Conservation (phyloP, 441 rosid genomes). For the Lepidium campestre region DNA sequence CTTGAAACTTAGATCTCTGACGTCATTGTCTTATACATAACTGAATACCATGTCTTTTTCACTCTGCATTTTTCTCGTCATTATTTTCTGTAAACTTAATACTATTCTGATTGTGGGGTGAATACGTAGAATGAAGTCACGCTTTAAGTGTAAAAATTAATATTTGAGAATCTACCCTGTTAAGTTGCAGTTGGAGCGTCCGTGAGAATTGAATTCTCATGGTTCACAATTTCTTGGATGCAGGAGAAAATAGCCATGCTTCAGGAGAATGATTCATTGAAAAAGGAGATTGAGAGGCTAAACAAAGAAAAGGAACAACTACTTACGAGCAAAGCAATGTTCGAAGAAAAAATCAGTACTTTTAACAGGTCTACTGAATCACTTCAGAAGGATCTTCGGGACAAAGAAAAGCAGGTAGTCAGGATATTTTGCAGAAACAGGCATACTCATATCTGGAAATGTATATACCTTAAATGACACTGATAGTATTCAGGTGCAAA, state of each 20-base stretch:
- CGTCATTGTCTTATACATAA: not conserved
- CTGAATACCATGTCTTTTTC: not conserved
- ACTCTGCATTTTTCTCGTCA: not conserved
- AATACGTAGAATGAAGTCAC: not conserved
- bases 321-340: conserved; percentile 43
- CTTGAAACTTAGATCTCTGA: conserved; percentile 3
- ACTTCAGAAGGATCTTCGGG: conserved; percentile 66
- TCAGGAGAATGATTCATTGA: conserved; percentile 59
- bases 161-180: not conserved
- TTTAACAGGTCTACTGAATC: conserved; percentile 58
- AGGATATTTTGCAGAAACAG: conserved; percentile 5
- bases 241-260: conserved; percentile 93
- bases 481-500: conserved; percentile 55
- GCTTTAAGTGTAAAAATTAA: not conserved
- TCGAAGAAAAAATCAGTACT: conserved; percentile 54
- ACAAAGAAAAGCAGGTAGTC: conserved; percentile 70
- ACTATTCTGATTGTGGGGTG: not conserved
- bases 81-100: not conserved
- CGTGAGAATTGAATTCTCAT: not conserved
- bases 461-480: conserved; percentile 18
- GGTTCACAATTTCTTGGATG: conserved; percentile 21
- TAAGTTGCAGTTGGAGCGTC: not conserved
- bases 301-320: conserved; percentile 48
- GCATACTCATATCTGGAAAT: conserved; percentile 9
- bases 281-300: conserved; percentile 48